phyloP scores from a whole-genome alignment of 2,329 filamentous ascomycete species.

The Phaeosphaeria sp. region DNA sequence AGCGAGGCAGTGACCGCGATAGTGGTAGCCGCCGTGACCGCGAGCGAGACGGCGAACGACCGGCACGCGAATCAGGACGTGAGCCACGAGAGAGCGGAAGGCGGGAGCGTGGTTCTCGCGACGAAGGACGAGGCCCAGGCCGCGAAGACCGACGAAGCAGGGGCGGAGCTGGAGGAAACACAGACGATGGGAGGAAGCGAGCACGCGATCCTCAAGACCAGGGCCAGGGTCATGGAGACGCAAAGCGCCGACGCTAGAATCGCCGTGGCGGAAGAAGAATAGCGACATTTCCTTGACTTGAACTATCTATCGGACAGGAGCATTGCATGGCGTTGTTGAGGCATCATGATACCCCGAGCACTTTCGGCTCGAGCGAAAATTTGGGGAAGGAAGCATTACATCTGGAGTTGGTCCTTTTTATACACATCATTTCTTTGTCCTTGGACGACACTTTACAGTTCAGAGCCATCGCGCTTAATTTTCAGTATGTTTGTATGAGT shows the following conservation, averaged over 20 bases:
- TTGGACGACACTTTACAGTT: background rate
- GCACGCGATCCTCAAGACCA: slow-evolving; percentile 30
- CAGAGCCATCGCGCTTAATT: background rate
- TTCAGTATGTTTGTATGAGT: background rate
- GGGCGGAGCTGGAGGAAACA: slow-evolving; percentile 25
- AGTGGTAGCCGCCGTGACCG: slow-evolving; percentile 24
- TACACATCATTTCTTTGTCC: background rate
- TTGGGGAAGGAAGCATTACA: background rate
- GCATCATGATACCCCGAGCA: slow-evolving; percentile 1
- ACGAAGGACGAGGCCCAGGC: slow-evolving; percentile 29
- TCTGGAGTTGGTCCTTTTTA: background rate
- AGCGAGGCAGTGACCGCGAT: slow-evolving; percentile 33
- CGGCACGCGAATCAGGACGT: slow-evolving; percentile 13
- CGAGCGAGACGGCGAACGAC: slow-evolving; percentile 25
- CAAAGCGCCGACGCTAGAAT: slow-evolving; percentile 30
- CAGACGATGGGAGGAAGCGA: slow-evolving; percentile 31
- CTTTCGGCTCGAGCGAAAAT: slow-evolving; percentile 1
- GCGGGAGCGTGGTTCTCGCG: slow-evolving; percentile 32
- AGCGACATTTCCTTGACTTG: background rate
- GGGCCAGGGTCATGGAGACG: slow-evolving; percentile 28
- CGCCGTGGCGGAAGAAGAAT: background rate
- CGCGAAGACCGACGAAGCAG: slow-evolving; percentile 32
- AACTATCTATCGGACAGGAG: background rate
- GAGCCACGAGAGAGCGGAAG: slow-evolving; percentile 26
- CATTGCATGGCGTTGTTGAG: background rate